Evolutionary conservation across 345 rosid genomes (phyloP), one percentile per base, ranked within the genome.

Genomic region (Linum lewisii): DNA sequence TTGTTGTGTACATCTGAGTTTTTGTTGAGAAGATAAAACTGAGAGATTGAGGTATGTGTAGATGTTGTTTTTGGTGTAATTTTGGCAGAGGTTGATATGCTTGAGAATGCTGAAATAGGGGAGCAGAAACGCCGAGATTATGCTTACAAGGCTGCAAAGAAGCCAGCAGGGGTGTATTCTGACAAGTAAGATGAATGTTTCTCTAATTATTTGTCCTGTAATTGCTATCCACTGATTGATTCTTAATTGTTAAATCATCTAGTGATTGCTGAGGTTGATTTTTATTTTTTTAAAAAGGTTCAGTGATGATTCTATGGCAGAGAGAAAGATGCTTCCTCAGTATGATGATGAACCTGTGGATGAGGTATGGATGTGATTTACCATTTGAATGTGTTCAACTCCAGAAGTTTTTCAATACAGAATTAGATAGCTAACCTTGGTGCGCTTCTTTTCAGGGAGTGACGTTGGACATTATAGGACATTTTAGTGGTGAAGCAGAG

Each of bases 91-190:
- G 67, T 81, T 56, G 99, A 93, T 79, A 82, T 89, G 99, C 94
- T 93, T 56, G 99, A 93, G 83, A 93, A 93, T 73, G 83, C 79
- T 73, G 99, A 93, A 80, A 84, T 93, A 69, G 99, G 99, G 57
- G 95, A 89, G 79, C 99, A 93, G 69, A 93, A 87, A 78, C 85
- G 81, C 19, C 89, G 99, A 8, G 74, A 81, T 37, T 94, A 87
- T 26, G 91, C 97, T 68, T 93, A 93, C 64, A 81, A 84, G 70
- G 94, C 91, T 71, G 87, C 97, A 36, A 93, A 87, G 81, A 89
- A 86, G 69, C 89, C 78, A 74, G 77, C 78, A 4, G 99, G 99
- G 38, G 66, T 66, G 57, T 93, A 83, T 63, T 84, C 79, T 70
- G 95, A 93, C 61, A 86, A 86, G 99, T 93, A 82, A 73, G 81